Conservation (phyloP, 2,329 filamentous ascomycete genomes). For the Cladosporium oxysporum region DNA sequence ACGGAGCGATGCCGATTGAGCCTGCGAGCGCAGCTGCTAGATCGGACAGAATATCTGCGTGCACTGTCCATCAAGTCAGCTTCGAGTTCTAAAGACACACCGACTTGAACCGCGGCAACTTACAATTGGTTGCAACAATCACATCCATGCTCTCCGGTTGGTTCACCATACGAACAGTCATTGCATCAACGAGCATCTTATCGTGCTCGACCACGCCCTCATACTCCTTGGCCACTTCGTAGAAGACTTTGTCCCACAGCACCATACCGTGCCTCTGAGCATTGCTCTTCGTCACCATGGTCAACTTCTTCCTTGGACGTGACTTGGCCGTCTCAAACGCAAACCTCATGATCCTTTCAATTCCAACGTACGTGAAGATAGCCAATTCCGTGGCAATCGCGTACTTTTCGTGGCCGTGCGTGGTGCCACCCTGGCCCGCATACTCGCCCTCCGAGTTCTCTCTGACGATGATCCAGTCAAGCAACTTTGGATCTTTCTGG, state of each 20-base stretch:
- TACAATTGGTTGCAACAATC: slow-evolving; percentile 54
- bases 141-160: slow-evolving; percentile 49
- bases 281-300: slow-evolving; percentile 54
- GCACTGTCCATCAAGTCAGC: slow-evolving; percentile 29
- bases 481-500: slow-evolving; percentile 36
- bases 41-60: slow-evolving; percentile 58
- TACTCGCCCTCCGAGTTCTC: slow-evolving; percentile 54
- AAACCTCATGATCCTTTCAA: slow-evolving; percentile 51
- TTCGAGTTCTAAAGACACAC: neutral
- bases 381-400: slow-evolving; percentile 50
- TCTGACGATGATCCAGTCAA: slow-evolving; percentile 52
- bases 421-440: slow-evolving; percentile 49
- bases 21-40: slow-evolving; percentile 70
- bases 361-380: slow-evolving; percentile 49
- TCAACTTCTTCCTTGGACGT: slow-evolving; percentile 48
- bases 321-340: slow-evolving; percentile 49
- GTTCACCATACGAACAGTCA: slow-evolving; percentile 52
- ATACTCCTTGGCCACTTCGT: slow-evolving; percentile 49
- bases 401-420: slow-evolving; percentile 43
- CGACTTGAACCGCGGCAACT: slow-evolving; percentile 31
- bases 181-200: slow-evolving; percentile 54
- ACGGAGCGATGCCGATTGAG: slow-evolving; percentile 71
- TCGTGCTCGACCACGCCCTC: slow-evolving; percentile 46
- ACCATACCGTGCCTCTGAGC: slow-evolving; percentile 53
- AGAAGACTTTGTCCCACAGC: slow-evolving; percentile 51